Percentiles rank a stretch among this genome's conserved stretches.
Evolutionary conservation across 345 rosid species (phyloP).

Genomic region (Citrus unshiu): DNA sequence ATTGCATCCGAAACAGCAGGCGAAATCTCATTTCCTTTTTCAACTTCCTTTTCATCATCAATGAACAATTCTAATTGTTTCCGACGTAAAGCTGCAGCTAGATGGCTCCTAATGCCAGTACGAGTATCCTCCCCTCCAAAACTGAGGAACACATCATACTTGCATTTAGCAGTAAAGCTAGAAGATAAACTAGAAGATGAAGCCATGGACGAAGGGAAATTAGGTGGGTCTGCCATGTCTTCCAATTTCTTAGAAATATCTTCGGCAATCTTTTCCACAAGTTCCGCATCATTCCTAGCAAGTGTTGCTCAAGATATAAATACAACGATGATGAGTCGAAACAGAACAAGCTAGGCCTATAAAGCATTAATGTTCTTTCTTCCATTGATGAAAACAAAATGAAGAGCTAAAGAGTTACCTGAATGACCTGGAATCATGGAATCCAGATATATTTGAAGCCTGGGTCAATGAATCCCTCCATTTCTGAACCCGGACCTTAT

Average conservation of each 20-base stretch:
- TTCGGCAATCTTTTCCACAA: neutral
- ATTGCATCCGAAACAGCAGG: neutral
- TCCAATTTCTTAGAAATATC: too few relatives aligned
- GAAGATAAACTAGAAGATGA: neutral
- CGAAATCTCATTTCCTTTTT: neutral
- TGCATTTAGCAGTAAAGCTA: too few relatives aligned
- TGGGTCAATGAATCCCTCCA: neutral
- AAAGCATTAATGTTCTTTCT: too few relatives aligned
- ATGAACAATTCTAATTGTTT: neutral
- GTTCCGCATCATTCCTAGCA: neutral
- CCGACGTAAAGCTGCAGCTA: neutral
- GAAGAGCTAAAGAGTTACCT: neutral
- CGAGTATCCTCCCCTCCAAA: neutral
- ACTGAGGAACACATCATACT: neutral
- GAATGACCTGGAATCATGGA: neutral
- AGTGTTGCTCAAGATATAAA: too few relatives aligned
- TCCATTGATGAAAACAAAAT: too few relatives aligned
- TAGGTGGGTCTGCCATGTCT: too few relatives aligned
- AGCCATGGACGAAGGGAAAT: neutral
- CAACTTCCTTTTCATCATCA: neutral
- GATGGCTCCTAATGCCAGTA: neutral
- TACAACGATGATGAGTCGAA: too few relatives aligned
- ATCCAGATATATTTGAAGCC: neutral
- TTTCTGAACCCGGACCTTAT: neutral
- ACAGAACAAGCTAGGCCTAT: too few relatives aligned